Conservation (phyloP, 805 yeast genomes). For the Nematodospora valgi region DNA sequence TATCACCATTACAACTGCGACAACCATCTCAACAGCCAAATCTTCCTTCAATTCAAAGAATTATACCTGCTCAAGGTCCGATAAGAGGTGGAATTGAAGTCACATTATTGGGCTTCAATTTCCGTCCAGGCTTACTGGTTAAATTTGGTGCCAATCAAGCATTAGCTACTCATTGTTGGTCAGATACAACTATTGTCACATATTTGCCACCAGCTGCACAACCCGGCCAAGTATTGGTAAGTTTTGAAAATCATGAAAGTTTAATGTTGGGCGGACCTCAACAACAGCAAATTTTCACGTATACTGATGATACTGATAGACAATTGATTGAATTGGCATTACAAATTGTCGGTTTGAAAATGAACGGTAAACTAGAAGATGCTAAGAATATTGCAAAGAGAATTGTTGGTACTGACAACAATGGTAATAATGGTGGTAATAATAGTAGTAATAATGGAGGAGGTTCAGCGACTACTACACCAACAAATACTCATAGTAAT, state of each 20-base stretch:
- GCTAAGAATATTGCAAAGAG: slow-evolving; percentile 91
- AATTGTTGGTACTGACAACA: slow-evolving; percentile 65
- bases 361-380: slow-evolving; percentile 94
- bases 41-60: slow-evolving; percentile 69
- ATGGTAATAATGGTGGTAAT: slow-evolving; percentile 8
- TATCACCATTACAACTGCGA: slow-evolving; percentile 6
- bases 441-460: slow-evolving; percentile 15
- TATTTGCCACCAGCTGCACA: slow-evolving; percentile 87
- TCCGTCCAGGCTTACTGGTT: slow-evolving; percentile 77
- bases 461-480: slow-evolving; percentile 7
- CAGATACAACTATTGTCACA: slow-evolving; percentile 88
- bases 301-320: slow-evolving; percentile 91
- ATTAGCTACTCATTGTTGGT: slow-evolving; percentile 92
- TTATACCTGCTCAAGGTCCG: slow-evolving; percentile 95
- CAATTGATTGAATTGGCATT: slow-evolving; percentile 92
- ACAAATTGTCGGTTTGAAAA: slow-evolving; percentile 93
- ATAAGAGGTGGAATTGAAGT: slow-evolving; percentile 95
- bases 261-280: slow-evolving; percentile 25
- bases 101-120: slow-evolving; percentile 82
- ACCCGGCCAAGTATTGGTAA: slow-evolving; percentile 89
- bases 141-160: slow-evolving; percentile 83
- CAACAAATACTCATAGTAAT: slow-evolving; percentile 11
- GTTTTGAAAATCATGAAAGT: slow-evolving; percentile 58
- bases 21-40: slow-evolving; percentile 12
- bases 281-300: slow-evolving; percentile 72